Evolutionary conservation across 208 protist genomes (phyloP).

Genomic region (Naegleria lovaniensis): DNA sequence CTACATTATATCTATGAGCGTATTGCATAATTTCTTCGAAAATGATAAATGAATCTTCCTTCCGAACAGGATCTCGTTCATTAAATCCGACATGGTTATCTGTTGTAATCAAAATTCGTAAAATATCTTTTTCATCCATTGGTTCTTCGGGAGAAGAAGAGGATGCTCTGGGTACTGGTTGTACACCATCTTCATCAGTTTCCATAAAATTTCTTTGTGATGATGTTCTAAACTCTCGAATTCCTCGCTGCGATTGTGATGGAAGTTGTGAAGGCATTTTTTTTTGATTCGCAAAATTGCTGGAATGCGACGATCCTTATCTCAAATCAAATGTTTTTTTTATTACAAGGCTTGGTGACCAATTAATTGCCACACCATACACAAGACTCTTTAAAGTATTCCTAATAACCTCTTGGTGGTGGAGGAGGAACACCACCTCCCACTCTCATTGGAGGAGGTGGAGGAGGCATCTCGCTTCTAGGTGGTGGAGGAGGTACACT

Average conservation of each 20-base stretch:
- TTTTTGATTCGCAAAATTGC: too few relatives aligned
- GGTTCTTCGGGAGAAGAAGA: neutral
- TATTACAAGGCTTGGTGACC: too few relatives aligned
- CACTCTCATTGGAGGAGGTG: neutral
- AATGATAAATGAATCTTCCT: constrained; percentile 93
- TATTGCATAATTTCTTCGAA: constrained; percentile 95
- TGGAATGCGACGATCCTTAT: too few relatives aligned
- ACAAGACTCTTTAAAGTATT: neutral
- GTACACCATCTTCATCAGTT: neutral
- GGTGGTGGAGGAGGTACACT: neutral
- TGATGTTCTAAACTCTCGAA: too few relatives aligned
- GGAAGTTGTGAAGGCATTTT: too few relatives aligned
- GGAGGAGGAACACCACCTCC: neutral
- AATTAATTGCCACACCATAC: too few relatives aligned
- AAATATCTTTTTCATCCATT: constrained; percentile 46
- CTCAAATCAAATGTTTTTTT: too few relatives aligned
- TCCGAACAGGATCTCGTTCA: constrained; percentile 86
- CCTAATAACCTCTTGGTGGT: neutral
- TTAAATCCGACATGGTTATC: constrained; percentile 93
- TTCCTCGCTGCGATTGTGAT: too few relatives aligned
- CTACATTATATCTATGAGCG: constrained; percentile 82
- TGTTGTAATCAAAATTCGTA: constrained; percentile 82
- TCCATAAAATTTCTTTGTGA: neutral
- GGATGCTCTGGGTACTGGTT: neutral
- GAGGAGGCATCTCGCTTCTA: neutral